Percentiles rank a stretch among this genome's conserved stretches.
Conservation (phyloP, 192 early-diverging fungal species). For the Backusella mclennaniae region DNA sequence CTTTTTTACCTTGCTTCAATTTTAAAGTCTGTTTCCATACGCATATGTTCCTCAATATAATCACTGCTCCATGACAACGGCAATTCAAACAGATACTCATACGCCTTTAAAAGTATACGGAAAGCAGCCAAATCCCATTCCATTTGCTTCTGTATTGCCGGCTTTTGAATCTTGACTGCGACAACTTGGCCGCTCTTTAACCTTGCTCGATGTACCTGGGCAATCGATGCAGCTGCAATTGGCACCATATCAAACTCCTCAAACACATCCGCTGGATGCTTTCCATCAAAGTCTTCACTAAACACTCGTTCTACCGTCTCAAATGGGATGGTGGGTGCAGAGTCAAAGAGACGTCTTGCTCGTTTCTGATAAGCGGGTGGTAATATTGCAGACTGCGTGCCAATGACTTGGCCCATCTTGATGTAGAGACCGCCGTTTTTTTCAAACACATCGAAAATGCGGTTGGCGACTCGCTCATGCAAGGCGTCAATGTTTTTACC, state of each 20-base stretch:
- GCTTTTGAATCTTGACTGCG: conserved; percentile 95
- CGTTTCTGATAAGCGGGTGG: conserved; percentile 57
- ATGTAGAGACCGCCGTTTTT: conserved; percentile 90
- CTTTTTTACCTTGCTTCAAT: conserved; percentile 62
- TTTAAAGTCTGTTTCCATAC: conserved; percentile 86
- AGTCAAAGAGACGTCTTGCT: conserved; percentile 73
- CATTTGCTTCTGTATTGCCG: conserved; percentile 82
- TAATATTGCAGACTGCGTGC: conserved; percentile 61
- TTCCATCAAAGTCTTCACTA: conserved; percentile 57
- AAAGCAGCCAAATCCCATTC: conserved; percentile 78
- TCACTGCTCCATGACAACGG: conserved; percentile 77
- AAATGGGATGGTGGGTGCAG: conserved; percentile 76
- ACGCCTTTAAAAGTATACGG: conserved; percentile 54
- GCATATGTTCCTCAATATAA: conserved; percentile 72
- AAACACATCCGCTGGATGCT: conserved; percentile 64
- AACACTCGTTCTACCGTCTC: conserved; percentile 65
- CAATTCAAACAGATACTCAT: conserved; percentile 82
- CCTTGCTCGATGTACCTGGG: conserved; percentile 84
- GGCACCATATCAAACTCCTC: conserved; percentile 64
- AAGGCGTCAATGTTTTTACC: conserved; percentile 58
- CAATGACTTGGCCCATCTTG: conserved; percentile 84
- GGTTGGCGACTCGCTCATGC: conserved; percentile 68
- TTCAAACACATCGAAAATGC: conserved; percentile 73
- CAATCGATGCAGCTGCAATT: conserved; percentile 87
- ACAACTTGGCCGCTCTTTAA: conserved; percentile 65